phyloP scores from a whole-genome alignment of 1,284 basidiomycete genomes.

The Marasmius fiardii region DNA sequence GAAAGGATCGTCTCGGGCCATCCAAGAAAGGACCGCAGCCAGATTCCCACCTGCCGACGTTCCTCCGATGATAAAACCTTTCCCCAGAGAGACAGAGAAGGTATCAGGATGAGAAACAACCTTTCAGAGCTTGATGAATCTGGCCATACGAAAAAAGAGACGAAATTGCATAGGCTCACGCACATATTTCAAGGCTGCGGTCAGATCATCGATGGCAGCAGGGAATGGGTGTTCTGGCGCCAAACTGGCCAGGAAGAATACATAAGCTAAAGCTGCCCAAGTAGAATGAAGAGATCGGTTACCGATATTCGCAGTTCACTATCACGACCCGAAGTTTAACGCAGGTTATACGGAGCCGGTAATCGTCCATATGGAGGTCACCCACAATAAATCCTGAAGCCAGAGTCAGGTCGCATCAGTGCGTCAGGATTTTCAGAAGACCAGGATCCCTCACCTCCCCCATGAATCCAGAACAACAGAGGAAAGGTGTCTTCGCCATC shows the following conservation, averaged over 20 bases:
- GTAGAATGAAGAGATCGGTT: no score
- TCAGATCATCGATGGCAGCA: not conserved
- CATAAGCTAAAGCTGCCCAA: not conserved
- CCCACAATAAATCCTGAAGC: not conserved
- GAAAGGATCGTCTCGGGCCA: slow-evolving; percentile 12
- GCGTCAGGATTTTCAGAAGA: no score
- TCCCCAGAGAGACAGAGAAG: slow-evolving; percentile 1
- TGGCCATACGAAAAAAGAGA: no score
- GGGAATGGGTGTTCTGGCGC: not conserved
- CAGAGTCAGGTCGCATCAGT: not conserved
- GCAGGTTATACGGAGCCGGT: not conserved
- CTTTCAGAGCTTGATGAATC: no score
- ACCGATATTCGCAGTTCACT: slow-evolving; percentile 1
- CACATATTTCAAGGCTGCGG: not conserved
- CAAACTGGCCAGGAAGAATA: not conserved
- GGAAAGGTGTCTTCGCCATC: not conserved
- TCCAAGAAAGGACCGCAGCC: slow-evolving; percentile 3
- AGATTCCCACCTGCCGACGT: slow-evolving; percentile 9
- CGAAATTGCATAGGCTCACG: no score
- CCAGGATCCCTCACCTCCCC: not conserved
- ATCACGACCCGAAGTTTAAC: not conserved
- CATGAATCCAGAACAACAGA: not conserved
- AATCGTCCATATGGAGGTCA: no score
- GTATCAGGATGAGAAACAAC: not conserved
- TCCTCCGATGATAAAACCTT: slow-evolving; percentile 13